phyloP scores from a whole-genome alignment of 129 eudicot genomes.

The Saussurea involucrata region DNA sequence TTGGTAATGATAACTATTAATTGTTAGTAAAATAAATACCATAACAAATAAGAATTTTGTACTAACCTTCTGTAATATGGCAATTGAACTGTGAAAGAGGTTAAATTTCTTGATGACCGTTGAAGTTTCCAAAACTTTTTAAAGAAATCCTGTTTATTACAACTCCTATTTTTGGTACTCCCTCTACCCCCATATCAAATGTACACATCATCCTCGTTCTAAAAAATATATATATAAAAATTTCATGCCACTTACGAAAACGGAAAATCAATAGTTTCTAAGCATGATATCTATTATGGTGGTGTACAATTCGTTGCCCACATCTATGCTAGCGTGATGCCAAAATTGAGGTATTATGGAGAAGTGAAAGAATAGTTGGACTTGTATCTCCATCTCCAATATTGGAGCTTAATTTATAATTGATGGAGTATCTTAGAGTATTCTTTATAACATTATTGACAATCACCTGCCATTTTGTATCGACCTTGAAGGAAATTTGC shows the following conservation, averaged over 20 bases:
- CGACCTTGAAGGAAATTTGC: constrained; percentile 77
- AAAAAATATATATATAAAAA: no score
- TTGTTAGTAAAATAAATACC: background rate
- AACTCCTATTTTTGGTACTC: background rate
- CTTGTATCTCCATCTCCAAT: background rate
- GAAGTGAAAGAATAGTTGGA: background rate
- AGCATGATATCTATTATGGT: background rate
- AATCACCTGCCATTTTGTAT: constrained; percentile 64
- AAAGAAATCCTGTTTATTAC: background rate
- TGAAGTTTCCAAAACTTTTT: background rate
- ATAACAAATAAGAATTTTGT: constrained; percentile 8
- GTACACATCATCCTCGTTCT: background rate
- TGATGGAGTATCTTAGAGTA: background rate
- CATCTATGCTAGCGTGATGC: background rate
- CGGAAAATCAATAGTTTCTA: background rate
- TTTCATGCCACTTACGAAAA: background rate
- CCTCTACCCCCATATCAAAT: background rate
- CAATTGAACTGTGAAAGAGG: background rate
- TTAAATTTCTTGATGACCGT: background rate
- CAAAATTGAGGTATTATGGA: background rate
- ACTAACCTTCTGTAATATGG: background rate
- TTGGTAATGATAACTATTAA: background rate
- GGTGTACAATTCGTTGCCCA: background rate
- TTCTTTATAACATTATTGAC: background rate
- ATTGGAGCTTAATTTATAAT: background rate